Conservation (phyloP, 2,329 filamentous ascomycete genomes). For the Diaporthe humulicola region DNA sequence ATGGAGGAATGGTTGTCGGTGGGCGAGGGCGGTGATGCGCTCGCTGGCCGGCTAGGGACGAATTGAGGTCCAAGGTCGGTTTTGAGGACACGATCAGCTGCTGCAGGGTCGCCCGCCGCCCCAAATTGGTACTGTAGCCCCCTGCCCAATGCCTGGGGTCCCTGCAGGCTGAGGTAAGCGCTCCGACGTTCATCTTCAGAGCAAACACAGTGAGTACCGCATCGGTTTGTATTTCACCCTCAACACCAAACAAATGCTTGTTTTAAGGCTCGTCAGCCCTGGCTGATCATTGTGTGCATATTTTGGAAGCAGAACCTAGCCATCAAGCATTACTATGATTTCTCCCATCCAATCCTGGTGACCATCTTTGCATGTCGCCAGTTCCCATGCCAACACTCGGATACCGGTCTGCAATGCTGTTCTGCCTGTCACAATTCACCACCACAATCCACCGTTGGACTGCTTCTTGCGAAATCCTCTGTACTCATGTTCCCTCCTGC, state of each 20-base stretch:
- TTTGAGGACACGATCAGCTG: constrained; percentile 35
- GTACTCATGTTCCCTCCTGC: background rate
- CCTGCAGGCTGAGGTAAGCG: constrained; percentile 15
- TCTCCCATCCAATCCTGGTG: background rate
- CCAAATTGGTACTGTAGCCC: background rate
- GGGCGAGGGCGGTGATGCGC: constrained; percentile 3
- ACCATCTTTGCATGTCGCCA: too few species aligned
- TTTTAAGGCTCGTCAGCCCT: background rate
- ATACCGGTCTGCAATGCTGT: background rate
- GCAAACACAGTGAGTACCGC: background rate
- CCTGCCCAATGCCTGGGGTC: background rate
- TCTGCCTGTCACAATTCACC: background rate
- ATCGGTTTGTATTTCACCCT: background rate
- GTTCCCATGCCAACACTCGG: background rate
- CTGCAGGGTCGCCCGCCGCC: constrained; percentile 12
- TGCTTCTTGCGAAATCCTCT: background rate
- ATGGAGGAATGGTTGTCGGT: constrained; percentile 5
- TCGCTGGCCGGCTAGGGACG: background rate
- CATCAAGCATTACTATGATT: background rate
- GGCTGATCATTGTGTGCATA: background rate
- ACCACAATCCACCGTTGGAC: background rate
- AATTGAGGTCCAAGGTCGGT: background rate
- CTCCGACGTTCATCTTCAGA: background rate
- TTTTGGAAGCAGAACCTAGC: background rate
- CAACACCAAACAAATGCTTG: background rate